Evolutionary conservation across 1,284 basidiomycete genomes (phyloP).

Genomic region (Coniophora puteana): DNA sequence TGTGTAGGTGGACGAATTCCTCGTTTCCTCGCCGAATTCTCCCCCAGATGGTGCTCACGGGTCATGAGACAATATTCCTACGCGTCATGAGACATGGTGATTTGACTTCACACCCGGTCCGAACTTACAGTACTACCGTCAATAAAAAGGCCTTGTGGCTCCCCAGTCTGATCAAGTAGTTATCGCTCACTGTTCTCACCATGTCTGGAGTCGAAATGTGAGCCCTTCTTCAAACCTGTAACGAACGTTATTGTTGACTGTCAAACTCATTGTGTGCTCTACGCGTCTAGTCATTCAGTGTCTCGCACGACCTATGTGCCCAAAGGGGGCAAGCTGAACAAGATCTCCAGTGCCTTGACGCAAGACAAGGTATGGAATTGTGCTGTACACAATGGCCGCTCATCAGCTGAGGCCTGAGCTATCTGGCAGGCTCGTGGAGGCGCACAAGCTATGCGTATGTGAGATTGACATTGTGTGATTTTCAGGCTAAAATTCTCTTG

Average conservation of each 20-base stretch:
- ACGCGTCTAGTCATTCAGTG: conserved; percentile 39
- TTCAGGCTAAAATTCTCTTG: neutral
- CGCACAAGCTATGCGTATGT: conserved; percentile 80
- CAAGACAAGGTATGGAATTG: conserved; percentile 57
- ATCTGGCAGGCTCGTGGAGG: conserved; percentile 57
- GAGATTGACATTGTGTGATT: neutral
- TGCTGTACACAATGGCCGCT: too few relatives aligned
- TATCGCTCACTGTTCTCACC: conserved; percentile 4
- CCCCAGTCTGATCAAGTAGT: neutral
- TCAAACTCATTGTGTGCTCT: conserved; percentile 1
- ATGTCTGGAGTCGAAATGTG: conserved; percentile 63
- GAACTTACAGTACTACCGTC: too few relatives aligned
- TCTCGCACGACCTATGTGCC: conserved; percentile 27
- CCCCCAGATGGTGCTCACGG: too few relatives aligned
- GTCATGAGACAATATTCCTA: too few relatives aligned
- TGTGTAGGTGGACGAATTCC: conserved; percentile 4
- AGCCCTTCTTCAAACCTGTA: conserved; percentile 12
- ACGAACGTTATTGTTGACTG: too few relatives aligned
- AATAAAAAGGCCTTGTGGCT: conserved; percentile 1
- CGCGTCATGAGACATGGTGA: too few relatives aligned
- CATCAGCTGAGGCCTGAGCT: too few relatives aligned
- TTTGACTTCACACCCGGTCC: too few relatives aligned
- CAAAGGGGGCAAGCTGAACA: conserved; percentile 57
- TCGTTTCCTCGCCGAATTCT: too few relatives aligned
- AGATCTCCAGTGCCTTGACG: conserved; percentile 63